phyloP scores from a whole-genome alignment of 768 basidiomycete genomes.

The Chalciporus piperatus region DNA sequence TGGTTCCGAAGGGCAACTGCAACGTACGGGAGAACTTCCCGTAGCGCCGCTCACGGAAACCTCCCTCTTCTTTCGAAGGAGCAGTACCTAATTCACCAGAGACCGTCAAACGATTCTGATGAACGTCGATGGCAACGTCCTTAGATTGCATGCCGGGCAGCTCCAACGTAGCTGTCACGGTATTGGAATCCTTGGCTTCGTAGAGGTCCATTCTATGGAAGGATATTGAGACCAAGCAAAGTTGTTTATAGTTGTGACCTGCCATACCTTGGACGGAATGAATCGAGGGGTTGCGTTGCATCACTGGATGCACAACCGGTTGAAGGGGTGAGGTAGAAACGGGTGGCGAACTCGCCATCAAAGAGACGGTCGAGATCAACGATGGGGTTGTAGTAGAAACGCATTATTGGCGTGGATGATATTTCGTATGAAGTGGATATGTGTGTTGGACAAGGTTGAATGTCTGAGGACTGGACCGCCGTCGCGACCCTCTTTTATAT shows the following conservation, averaged over 20 bases:
- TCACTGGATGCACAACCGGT: neutral
- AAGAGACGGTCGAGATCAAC: too few species aligned
- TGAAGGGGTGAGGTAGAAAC: conserved; percentile 2
- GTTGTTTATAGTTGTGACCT: too few species aligned
- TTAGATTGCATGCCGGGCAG: conserved; percentile 51
- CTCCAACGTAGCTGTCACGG: conserved; percentile 50
- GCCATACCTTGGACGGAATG: conserved; percentile 20
- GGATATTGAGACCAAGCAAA: neutral
- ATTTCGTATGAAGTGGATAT: too few species aligned
- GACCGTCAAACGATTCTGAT: conserved; percentile 43
- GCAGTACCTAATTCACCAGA: conserved; percentile 41
- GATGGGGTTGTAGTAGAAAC: too few species aligned
- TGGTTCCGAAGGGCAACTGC: conserved; percentile 41
- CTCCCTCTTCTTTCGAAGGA: conserved; percentile 35
- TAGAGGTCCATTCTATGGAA: conserved; percentile 41
- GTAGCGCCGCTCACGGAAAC: conserved; percentile 44
- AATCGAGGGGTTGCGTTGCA: neutral
- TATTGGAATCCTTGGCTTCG: conserved; percentile 38
- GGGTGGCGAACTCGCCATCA: conserved; percentile 20
- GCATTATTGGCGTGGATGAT: too few species aligned
- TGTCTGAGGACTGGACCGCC: too few species aligned
- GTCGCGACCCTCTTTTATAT: too few species aligned
- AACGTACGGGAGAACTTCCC: conserved; percentile 45
- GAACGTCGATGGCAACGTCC: conserved; percentile 46
- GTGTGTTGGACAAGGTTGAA: too few species aligned